phyloP scores from a whole-genome alignment of 345 rosid species.

The Ceriops tagal region DNA sequence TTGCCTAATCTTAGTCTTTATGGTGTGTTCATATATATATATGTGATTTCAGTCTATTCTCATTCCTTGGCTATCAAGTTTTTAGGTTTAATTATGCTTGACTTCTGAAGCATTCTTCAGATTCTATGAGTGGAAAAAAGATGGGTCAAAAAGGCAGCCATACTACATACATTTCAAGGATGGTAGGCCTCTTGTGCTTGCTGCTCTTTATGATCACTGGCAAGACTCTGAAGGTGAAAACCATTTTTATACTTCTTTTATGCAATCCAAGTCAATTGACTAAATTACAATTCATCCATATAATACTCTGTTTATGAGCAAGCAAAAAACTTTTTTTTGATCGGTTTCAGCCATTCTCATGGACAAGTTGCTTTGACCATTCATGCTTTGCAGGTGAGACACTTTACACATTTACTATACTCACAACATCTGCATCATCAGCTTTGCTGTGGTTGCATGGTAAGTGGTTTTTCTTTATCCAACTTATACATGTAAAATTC shows the following conservation, averaged over 20 bases:
- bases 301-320: neutral
- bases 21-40: too few species aligned
- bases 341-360: neutral
- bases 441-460: slow-evolving; percentile 82
- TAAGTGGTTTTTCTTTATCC: slow-evolving; percentile 28
- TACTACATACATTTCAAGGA: slow-evolving; percentile 83
- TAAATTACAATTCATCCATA: neutral
- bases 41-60: too few species aligned
- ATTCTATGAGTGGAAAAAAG: slow-evolving; percentile 97
- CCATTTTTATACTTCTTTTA: neutral
- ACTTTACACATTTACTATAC: slow-evolving; percentile 66
- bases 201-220: slow-evolving; percentile 89
- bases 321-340: neutral
- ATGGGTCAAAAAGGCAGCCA: slow-evolving; percentile 87
- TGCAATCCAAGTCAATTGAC: neutral
- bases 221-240: slow-evolving; percentile 60
- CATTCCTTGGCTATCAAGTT: too few species aligned
- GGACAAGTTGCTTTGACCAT: neutral
- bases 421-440: slow-evolving; percentile 72
- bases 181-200: slow-evolving; percentile 80
- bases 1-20: too few species aligned
- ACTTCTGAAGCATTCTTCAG: slow-evolving; percentile 29
- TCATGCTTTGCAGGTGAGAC: slow-evolving; percentile 56
- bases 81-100: too few species aligned
- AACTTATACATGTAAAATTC: too few species aligned